Conservation (phyloP, 768 basidiomycete genomes). For the Myochromella boudieri region DNA sequence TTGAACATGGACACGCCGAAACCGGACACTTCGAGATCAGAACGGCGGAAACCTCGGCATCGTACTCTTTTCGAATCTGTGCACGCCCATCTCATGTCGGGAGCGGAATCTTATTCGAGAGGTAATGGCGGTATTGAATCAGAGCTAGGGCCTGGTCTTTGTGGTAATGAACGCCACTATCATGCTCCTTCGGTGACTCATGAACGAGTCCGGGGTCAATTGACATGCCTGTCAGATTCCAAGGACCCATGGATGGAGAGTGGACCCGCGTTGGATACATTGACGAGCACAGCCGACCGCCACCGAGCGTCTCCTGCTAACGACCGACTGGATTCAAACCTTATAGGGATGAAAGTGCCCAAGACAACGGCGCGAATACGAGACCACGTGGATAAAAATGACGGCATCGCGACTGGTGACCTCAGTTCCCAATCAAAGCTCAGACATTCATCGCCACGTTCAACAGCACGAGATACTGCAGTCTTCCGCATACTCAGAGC, state of each 20-base stretch:
- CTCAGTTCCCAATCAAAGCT: neutral
- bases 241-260: neutral
- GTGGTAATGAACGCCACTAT: conserved; percentile 4
- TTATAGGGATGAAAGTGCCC: conserved; percentile 15
- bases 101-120: neutral
- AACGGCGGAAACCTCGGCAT: conserved; percentile 19
- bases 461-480: too few species aligned
- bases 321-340: neutral
- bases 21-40: neutral
- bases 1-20: neutral
- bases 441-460: neutral
- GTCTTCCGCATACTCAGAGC: too few species aligned
- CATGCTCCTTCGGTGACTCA: conserved; percentile 1
- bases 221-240: conserved; percentile 26
- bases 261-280: neutral
- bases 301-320: conserved; percentile 6
- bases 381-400: conserved; percentile 17
- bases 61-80: conserved; percentile 47
- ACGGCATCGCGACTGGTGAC: neutral
- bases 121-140: neutral
- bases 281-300: conserved; percentile 1
- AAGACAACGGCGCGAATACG: conserved; percentile 30
- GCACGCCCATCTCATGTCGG: conserved; percentile 41
- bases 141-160: neutral
- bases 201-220: conserved; percentile 11